Evolutionary conservation across 2,329 filamentous ascomycete species (phyloP), one percentile per base, ranked within the genome.

Genomic region (Diaporthe humulicola): DNA sequence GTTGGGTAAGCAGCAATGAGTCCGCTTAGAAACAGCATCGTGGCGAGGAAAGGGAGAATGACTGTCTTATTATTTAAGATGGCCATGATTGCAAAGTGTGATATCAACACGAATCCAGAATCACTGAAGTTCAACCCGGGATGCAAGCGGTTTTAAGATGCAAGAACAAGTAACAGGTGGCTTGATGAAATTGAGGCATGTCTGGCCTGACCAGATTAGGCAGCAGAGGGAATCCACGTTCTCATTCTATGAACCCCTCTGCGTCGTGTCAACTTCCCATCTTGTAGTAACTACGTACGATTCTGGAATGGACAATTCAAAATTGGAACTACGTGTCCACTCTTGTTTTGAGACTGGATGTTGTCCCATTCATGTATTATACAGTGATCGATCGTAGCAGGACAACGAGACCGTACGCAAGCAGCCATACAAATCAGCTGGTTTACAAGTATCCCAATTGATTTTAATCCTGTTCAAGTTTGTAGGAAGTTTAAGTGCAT

Each of bases 81-180:
- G 2, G 33, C 14, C 19, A 60, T 60, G 33, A 3, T n/a, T 60
- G 22, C 1, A 25, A 33, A 25, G 8, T 25, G 1, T 28, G 9
- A 36, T 36, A 6, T n/a, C 6, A n/a, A 8, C 19, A 22, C n/a
- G 54, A 36, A 36, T 14, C n/a, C 1, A 36, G 22, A 36, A 2
- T 36, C 2, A 1, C 4, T n/a, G 2, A 6, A 9, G 0, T 36
- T 57, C 0, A 8, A 57, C 2, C 1, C 3, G 22, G 8, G 12
- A 14, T 7, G n/a, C 4, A 36, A 5, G 28, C n/a, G 0, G 17
- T 7, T 14, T 3, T n/a, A 36, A 36, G 7, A 1, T 19, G 7
- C 15, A 40, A 60, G n/a, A 60, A 1, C 3, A 22, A 33, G 1
- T 19, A 19, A 56, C 17, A 56, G 52, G 28, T 57, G 54, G 30